Percentiles rank a stretch among this genome's conserved stretches.
Evolutionary conservation across 208 protist genomes (phyloP).

Genomic region (Leishmania aethiopica): DNA sequence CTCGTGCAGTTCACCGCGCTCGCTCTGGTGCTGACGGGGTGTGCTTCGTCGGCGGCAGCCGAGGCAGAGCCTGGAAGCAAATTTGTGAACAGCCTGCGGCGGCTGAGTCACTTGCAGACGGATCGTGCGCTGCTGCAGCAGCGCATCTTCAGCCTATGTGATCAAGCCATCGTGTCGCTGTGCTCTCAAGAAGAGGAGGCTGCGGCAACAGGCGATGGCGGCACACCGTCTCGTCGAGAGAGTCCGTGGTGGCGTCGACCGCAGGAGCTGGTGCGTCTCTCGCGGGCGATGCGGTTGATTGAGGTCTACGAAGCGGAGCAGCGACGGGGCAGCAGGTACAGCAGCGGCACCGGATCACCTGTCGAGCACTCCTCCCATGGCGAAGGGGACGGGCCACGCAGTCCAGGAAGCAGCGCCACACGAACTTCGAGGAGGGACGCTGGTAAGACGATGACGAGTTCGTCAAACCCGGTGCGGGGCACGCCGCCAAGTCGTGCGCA

Average conservation of each 20-base stretch:
- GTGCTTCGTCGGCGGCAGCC: conserved; percentile 15
- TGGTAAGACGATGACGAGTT: background rate
- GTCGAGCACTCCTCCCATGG: background rate
- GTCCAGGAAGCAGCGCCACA: conserved; percentile 2
- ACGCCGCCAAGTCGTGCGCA: background rate
- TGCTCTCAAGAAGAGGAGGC: conserved; percentile 8
- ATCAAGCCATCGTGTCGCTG: conserved; percentile 12
- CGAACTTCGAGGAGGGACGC: background rate
- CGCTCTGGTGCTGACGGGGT: conserved; percentile 28
- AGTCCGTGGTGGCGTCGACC: conserved; percentile 29
- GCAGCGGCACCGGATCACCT: background rate
- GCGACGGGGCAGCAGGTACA: background rate
- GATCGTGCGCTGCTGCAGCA: conserved; percentile 37
- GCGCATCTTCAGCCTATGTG: conserved; percentile 24
- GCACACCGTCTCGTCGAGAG: background rate
- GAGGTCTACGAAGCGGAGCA: conserved; percentile 16
- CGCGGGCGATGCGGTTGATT: conserved; percentile 19
- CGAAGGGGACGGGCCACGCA: background rate
- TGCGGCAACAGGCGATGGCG: background rate
- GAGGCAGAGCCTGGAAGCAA: conserved; percentile 12
- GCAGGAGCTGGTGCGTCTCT: conserved; percentile 38
- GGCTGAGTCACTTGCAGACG: conserved; percentile 30
- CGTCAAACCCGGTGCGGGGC: conserved; percentile 2
- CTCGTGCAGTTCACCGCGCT: conserved; percentile 58
- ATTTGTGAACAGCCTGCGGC: conserved; percentile 23